Conservation (phyloP, 441 rosid genomes). For the Theobroma grandiflorum region DNA sequence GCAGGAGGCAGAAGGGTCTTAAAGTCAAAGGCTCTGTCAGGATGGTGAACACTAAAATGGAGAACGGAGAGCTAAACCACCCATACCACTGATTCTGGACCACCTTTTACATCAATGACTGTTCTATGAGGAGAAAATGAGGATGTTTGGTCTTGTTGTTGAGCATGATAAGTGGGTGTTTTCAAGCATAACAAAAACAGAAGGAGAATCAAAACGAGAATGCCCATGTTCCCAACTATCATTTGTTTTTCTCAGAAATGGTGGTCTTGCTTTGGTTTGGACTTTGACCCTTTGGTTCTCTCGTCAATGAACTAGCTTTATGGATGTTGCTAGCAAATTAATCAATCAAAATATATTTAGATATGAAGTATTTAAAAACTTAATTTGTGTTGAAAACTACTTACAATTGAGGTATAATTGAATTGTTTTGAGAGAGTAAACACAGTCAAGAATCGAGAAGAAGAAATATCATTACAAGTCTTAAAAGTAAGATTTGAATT, state of each 20-base stretch:
- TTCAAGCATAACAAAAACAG: slow-evolving; percentile 21
- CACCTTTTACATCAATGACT: slow-evolving; percentile 62
- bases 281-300: not conserved
- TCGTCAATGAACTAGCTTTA: not conserved
- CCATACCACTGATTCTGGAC: slow-evolving; percentile 82
- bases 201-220: slow-evolving; percentile 14
- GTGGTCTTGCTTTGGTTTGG: not conserved
- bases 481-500: no score
- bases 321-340: not conserved
- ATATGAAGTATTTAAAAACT: no score
- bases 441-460: no score
- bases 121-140: slow-evolving; percentile 39
- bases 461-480: no score
- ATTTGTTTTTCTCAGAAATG: slow-evolving; percentile 2
- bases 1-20: slow-evolving; percentile 59
- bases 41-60: slow-evolving; percentile 93
- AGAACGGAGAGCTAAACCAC: slow-evolving; percentile 96
- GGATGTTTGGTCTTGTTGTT: slow-evolving; percentile 19
- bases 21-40: slow-evolving; percentile 83
- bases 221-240: slow-evolving; percentile 14
- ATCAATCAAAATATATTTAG: no score
- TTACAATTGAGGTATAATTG: no score
- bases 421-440: no score
- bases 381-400: no score
- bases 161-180: slow-evolving; percentile 1